Percentiles rank a stretch among this genome's conserved stretches.
Conservation (phyloP, 306 rosid genomes). For the Begonia masoniana region DNA sequence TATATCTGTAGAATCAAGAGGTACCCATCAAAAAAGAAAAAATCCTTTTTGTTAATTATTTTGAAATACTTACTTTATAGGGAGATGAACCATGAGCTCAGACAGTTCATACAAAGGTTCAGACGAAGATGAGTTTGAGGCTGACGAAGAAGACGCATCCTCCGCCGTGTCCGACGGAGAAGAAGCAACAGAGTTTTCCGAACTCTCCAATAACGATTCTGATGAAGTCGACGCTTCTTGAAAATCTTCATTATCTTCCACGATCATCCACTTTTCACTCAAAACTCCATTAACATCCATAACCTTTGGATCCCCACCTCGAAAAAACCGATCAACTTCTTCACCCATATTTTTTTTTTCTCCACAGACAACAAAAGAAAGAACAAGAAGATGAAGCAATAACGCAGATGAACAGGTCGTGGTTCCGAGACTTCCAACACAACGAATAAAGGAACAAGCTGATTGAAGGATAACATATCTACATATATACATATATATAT, state of each 20-base stretch:
- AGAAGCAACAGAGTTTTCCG: constrained; percentile 33
- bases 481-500: constrained; percentile 9
- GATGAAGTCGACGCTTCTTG: constrained; percentile 28
- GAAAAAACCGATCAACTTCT: constrained; percentile 7
- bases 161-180: constrained; percentile 52
- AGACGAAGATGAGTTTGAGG: constrained; percentile 21
- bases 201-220: constrained; percentile 28
- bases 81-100: constrained; percentile 72
- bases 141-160: constrained; percentile 39
- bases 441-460: too few species aligned
- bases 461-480: neutral
- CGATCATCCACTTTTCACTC: constrained; percentile 16
- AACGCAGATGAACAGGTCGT: neutral
- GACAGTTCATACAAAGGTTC: constrained; percentile 65
- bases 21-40: too few species aligned
- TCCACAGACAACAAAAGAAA: neutral
- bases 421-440: too few species aligned
- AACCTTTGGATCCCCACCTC: neutral
- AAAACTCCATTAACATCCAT: constrained; percentile 3
- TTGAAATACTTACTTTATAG: constrained; percentile 48
- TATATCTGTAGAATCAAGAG: too few species aligned
- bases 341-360: constrained; percentile 7
- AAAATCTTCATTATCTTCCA: constrained; percentile 20
- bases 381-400: neutral
- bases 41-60: too few species aligned